A percentile compares a stretch with the other conserved stretches of the same genome.
These are phyloP conservation scores for Teratosphaeria epicoccoides DNA, from an alignment of 2,329 filamentous ascomycete species.

Conservation along the genomic window DNA sequence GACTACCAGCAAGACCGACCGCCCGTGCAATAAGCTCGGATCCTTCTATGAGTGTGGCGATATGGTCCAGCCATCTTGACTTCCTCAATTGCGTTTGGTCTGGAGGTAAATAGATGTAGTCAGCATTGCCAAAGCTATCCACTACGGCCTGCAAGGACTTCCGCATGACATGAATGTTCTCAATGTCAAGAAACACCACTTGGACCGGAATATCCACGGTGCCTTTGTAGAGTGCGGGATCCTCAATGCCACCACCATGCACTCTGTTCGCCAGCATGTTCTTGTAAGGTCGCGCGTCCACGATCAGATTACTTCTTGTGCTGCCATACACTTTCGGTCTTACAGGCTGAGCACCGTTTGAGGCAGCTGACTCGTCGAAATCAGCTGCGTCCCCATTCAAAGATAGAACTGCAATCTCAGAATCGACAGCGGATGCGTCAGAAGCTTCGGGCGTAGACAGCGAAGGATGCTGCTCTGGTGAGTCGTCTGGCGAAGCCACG, in stretches of 20 bases:
- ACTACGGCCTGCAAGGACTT: constrained; percentile 79
- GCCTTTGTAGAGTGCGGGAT: constrained; percentile 94
- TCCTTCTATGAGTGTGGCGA: constrained; percentile 71
- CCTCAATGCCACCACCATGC: constrained; percentile 85
- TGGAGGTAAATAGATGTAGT: constrained; percentile 71
- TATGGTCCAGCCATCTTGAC: constrained; percentile 87
- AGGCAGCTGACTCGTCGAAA: constrained; percentile 8
- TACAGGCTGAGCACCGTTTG: constrained; percentile 4
- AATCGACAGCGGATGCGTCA: background rate
- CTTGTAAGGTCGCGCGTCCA: constrained; percentile 86
- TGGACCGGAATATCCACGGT: constrained; percentile 44
- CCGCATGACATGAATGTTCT: constrained; percentile 98
- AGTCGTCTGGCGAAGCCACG: constrained; percentile 6
- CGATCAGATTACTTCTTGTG: constrained; percentile 86
- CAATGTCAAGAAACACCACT: constrained; percentile 88
- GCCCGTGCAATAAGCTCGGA: constrained; percentile 74
- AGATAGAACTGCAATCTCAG: background rate
- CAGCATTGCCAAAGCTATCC: constrained; percentile 83
- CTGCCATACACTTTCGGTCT: constrained; percentile 61
- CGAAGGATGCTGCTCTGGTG: constrained; percentile 4
- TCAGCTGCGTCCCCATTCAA: background rate
- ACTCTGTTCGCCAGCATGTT: constrained; percentile 94
- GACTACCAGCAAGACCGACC: constrained; percentile 83
- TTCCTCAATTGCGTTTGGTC: constrained; percentile 70
- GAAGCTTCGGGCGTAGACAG: constrained; percentile 1